Base-by-base conservation (phyloP, 2,329 filamentous ascomycete genomes). In the Mycosphaerella sp. region DNA sequence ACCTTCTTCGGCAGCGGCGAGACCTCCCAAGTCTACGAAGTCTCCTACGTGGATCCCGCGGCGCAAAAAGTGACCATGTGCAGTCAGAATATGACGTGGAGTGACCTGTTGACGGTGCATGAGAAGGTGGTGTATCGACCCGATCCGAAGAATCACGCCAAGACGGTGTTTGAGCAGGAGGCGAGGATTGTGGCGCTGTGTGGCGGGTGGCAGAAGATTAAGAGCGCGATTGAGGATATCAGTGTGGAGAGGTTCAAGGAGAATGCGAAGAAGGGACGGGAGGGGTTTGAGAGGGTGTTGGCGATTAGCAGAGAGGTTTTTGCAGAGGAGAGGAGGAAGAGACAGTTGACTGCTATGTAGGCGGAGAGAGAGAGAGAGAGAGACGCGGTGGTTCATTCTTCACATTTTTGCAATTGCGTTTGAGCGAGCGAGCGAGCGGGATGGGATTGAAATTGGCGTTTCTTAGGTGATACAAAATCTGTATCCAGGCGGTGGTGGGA, bases 151-250 rank as follows among this genome's bases (percentile, higher is more conserved):
- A 46, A 49, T 2, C 39, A 21, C 10, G 12, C 10, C 12, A 80
- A 76, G 70, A 98, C 93, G 2, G 80, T 86, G 59, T 97, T 98
- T 69, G 79, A 83, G 45, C 93, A 98, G 76, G 85, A 89, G 58
- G 93, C 93, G 39, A 84, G 91, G 73, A 92, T 98, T 69, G 95
- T 91, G 1, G 93, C 93, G 0, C 77, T 97, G 8, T 95, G 90
- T 71, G 92, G 93, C 62, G 93, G 93, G 58, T 98, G 93, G 91
- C 89, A 96, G 74, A 89, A 90, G 69, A 90, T 97, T 70, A 93
- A 89, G 78, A 95, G 93, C 74, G 89, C 85, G 70, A 95, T 98
- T 65, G 93, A 98, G 76, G 90, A 97, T 65, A 84, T 88, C 49
- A 87, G 90, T 41, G 86, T 97, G 43, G 87, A 86, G 61, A 79